A percentile compares a stretch with the other conserved stretches of the same genome.
phyloP scores from a whole-genome alignment of 306 rosid species.

The Prunus salicina region DNA sequence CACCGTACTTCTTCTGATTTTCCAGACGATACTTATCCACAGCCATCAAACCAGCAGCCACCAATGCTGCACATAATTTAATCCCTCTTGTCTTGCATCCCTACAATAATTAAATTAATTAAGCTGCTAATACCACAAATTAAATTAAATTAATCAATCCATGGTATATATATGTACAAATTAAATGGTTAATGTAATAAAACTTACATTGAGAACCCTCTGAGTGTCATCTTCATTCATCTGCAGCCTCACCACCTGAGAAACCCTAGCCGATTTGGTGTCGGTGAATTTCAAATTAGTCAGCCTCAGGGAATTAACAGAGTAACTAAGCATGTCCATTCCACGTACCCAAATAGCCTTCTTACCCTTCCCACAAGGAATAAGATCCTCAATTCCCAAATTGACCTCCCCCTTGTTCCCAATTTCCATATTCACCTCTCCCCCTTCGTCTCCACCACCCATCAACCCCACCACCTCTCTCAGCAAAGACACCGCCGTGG shows the following conservation, averaged over 20 bases:
- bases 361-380: constrained; percentile 32
- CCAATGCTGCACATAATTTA: constrained; percentile 49
- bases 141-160: background rate
- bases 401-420: constrained; percentile 6
- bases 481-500: constrained; percentile 45
- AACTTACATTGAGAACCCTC: constrained; percentile 41
- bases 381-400: constrained; percentile 47
- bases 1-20: constrained; percentile 41
- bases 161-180: background rate
- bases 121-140: background rate
- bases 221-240: constrained; percentile 32
- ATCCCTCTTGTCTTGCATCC: constrained; percentile 51
- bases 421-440: background rate
- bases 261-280: constrained; percentile 19
- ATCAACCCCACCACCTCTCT: constrained; percentile 35
- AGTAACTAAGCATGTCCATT: constrained; percentile 48
- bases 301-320: constrained; percentile 42
- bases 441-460: background rate
- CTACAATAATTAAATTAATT: constrained; percentile 16
- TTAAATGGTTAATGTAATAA: background rate
- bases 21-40: constrained; percentile 24
- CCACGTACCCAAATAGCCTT: constrained; percentile 48
- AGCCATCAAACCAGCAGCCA: constrained; percentile 59
- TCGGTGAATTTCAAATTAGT: constrained; percentile 52
- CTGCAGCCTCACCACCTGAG: constrained; percentile 49